These are phyloP conservation scores for Trichoderma sp. DNA, from an alignment of 2,329 filamentous ascomycete genomes.

Conservation along the genomic window DNA sequence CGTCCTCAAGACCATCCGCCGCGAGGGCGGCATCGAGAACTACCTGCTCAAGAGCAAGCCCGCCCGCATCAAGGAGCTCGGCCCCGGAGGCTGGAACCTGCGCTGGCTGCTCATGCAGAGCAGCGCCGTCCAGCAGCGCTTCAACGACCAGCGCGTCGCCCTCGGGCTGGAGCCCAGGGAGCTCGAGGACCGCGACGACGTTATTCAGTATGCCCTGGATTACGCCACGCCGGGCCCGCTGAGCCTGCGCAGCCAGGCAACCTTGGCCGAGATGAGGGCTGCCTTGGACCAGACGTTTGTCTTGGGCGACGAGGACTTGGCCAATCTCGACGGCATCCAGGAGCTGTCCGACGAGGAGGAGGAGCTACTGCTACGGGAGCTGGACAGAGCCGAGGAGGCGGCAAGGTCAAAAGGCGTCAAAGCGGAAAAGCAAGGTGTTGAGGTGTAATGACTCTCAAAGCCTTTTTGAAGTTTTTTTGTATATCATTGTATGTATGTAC, in stretches of 20 bases:
- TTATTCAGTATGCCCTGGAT: slow-evolving; percentile 42
- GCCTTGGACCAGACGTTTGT: slow-evolving; percentile 47
- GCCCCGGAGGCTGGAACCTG: slow-evolving; percentile 84
- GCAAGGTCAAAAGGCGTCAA: neutral
- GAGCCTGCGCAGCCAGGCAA: slow-evolving; percentile 34
- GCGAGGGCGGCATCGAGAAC: slow-evolving; percentile 83
- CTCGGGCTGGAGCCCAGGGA: slow-evolving; percentile 56
- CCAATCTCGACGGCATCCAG: slow-evolving; percentile 38
- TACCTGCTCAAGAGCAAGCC: slow-evolving; percentile 83
- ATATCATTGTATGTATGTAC: slow-evolving; percentile 19
- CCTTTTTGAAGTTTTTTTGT: slow-evolving; percentile 3
- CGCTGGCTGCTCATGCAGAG: slow-evolving; percentile 89
- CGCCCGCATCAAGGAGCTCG: slow-evolving; percentile 77
- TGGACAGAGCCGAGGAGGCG: slow-evolving; percentile 32
- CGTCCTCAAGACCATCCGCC: slow-evolving; percentile 72
- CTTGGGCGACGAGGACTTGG: slow-evolving; percentile 41
- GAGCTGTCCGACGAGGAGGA: slow-evolving; percentile 41
- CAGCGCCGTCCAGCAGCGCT: slow-evolving; percentile 58
- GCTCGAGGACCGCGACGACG: slow-evolving; percentile 36
- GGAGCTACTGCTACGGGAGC: slow-evolving; percentile 30
- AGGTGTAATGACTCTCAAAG: neutral
- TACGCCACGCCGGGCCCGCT: slow-evolving; percentile 41
- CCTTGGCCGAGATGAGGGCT: slow-evolving; percentile 38
- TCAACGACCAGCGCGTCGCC: slow-evolving; percentile 60
- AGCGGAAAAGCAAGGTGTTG: slow-evolving; percentile 7